A percentile compares a stretch with the other conserved stretches of the same genome.
These are phyloP conservation scores for Mortierella sp. DNA, from an alignment of 371 early-diverging fungal genomes.

Conservation along the genomic window DNA sequence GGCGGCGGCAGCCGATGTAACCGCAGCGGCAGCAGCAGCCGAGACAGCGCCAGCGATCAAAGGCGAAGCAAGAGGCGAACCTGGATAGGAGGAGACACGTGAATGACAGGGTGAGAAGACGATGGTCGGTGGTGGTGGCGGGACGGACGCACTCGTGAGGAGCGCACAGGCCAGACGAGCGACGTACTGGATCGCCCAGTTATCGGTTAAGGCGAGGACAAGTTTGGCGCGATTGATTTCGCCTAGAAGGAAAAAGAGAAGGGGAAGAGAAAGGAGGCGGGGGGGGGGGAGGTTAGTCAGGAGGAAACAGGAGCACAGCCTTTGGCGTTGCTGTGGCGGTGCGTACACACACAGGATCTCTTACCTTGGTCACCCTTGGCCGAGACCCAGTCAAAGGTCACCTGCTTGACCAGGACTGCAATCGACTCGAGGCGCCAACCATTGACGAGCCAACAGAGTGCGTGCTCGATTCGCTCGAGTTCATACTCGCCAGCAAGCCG, in stretches of 20 bases:
- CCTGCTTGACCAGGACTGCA: slow-evolving; percentile 68
- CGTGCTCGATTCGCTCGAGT: slow-evolving; percentile 72
- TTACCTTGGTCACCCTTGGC: slow-evolving; percentile 66
- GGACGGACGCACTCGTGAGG: slow-evolving; percentile 33
- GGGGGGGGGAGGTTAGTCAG: not conserved
- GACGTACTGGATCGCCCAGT: slow-evolving; percentile 70
- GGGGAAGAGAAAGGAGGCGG: slow-evolving; percentile 1
- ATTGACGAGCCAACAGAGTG: slow-evolving; percentile 75
- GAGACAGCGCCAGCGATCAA: not conserved
- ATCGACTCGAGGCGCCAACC: slow-evolving; percentile 76
- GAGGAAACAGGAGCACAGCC: too few species aligned
- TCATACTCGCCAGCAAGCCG: slow-evolving; percentile 80
- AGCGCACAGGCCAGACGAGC: slow-evolving; percentile 56
- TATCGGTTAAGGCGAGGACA: slow-evolving; percentile 63
- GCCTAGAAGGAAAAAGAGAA: slow-evolving; percentile 48
- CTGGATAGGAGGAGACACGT: slow-evolving; percentile 23
- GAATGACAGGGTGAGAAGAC: slow-evolving; percentile 50
- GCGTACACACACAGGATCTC: not conserved
- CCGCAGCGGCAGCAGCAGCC: not conserved
- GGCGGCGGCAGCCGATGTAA: not conserved
- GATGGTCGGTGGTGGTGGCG: slow-evolving; percentile 54
- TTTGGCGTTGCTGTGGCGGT: not conserved
- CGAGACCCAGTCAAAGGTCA: slow-evolving; percentile 71
- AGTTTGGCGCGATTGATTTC: slow-evolving; percentile 65
- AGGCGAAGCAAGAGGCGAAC: slow-evolving; percentile 5